Evolutionary conservation across 225 moss, liverwort and hornwort species (phyloP), one percentile per base, ranked within the genome.

Genomic region (Ulota crispa): DNA sequence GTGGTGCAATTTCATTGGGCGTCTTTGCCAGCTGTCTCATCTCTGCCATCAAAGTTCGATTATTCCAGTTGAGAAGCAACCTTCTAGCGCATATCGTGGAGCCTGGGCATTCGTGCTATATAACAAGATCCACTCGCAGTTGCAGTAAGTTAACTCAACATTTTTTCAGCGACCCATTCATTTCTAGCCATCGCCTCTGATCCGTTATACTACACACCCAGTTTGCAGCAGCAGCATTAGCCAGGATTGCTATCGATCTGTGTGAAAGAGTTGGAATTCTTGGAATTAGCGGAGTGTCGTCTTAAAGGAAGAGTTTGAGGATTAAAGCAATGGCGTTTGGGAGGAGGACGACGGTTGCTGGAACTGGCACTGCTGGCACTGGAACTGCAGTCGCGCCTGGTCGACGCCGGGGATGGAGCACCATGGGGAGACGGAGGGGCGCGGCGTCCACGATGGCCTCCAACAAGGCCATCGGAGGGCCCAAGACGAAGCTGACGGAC

Each of bases 381-480:
- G 78, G 78, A 7, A 3, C 41, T 11, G 18, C 3, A 20, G 68
- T 14, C 2, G 21, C 21, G 41, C 0, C 7, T 14, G 30, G 13
- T 45, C 13, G n/a, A 37, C 78, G 82, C 0, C 83, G 88, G 3
- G 81, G 86, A 28, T 85, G 80, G 73, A 34, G 78, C 16, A 30
- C 8, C 52, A 23, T 9, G 77, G 70, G 82, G 4, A 72, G 77
- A 19, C 78, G 6, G 16, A 71, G 83, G 20, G 45, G 75, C 7
- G 83, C 85, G 14, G 87, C 47, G 9, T 73, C 76, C 4, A 57
- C 88, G 15, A 82, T 90, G 2, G 90, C 90, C 2, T 50, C 82
- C n/a, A 91, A 91, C 86, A 91, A 91, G 61, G 54, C 80, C 26
- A 0, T 82, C 8, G 88, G 90, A 0, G 87, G 80, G 4, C 84